phyloP scores from a whole-genome alignment of 2,329 filamentous ascomycete species.

The Trichoderma sp. region DNA sequence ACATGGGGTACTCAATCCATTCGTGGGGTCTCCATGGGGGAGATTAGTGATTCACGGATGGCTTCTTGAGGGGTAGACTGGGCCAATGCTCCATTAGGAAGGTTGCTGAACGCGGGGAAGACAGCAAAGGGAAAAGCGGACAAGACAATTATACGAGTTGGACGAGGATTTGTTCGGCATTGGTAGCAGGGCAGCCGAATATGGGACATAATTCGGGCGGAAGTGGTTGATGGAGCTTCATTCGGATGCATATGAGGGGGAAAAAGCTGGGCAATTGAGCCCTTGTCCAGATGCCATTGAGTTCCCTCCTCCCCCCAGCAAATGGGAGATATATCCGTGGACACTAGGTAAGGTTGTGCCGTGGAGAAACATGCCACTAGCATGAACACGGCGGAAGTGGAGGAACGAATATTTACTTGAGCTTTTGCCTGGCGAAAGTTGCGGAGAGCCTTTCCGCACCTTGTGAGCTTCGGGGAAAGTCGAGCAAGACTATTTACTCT shows the following conservation, averaged over 20 bases:
- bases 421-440: background rate
- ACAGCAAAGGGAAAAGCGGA: background rate
- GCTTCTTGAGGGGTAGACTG: background rate
- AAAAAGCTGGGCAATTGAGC: background rate
- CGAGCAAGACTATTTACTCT: background rate
- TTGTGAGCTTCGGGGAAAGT: background rate
- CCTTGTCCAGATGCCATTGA: background rate
- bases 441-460: background rate
- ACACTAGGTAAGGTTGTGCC: background rate
- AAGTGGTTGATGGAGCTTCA: background rate
- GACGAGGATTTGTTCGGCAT: background rate
- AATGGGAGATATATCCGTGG: background rate
- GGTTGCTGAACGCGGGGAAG: slow-evolving; percentile 8
- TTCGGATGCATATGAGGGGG: background rate
- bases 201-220: background rate
- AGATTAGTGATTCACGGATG: background rate
- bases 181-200: background rate
- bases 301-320: background rate
- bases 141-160: background rate
- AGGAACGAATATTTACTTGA: background rate
- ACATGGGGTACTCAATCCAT: background rate
- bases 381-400: background rate
- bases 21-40: background rate
- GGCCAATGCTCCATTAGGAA: background rate
- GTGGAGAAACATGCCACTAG: background rate